Evolutionary conservation across 345 rosid genomes (phyloP).

Genomic region (Eucalyptus leucophloia): DNA sequence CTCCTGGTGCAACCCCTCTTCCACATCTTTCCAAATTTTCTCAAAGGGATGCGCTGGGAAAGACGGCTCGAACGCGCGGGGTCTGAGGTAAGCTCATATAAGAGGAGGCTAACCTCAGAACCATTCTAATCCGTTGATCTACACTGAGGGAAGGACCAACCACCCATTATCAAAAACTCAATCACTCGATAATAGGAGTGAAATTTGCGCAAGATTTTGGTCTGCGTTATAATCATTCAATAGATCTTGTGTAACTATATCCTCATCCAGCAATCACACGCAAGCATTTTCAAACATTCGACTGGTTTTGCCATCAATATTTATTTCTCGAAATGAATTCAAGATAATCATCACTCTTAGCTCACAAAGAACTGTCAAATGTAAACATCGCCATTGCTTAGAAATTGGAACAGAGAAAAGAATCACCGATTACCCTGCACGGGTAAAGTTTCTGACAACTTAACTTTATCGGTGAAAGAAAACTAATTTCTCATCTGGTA

Average conservation of each 20-base stretch:
- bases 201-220: not conserved
- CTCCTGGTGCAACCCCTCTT: constrained; percentile 1
- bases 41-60: not conserved
- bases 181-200: not conserved
- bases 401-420: not conserved
- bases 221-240: not conserved
- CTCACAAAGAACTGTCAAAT: not conserved
- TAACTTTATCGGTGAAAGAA: not conserved
- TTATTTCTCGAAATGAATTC: not conserved
- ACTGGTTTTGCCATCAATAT: not conserved
- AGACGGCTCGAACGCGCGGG: not conserved
- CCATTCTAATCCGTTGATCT: not conserved
- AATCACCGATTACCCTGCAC: not conserved
- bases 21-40: not conserved
- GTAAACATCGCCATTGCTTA: not conserved
- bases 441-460: not conserved
- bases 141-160: not conserved
- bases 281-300: not conserved
- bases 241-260: not conserved
- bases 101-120: not conserved
- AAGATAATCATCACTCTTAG: not conserved
- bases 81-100: constrained; percentile 9
- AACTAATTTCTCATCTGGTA: not conserved
- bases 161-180: not conserved
- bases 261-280: not conserved